phyloP scores from a whole-genome alignment of 768 basidiomycete genomes.

The Podaxis carcinomalis region DNA sequence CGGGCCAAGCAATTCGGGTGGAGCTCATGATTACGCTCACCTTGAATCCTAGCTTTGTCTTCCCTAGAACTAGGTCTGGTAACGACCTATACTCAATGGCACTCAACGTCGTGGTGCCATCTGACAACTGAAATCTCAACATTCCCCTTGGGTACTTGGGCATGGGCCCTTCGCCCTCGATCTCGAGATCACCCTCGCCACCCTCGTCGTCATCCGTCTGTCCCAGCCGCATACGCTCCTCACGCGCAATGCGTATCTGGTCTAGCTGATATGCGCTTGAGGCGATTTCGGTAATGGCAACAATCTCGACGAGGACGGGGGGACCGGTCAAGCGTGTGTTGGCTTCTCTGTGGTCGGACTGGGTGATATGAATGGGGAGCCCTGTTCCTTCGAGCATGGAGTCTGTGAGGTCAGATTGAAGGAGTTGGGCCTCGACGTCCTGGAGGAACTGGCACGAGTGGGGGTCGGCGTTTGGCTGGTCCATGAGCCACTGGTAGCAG shows the following conservation, averaged over 20 bases:
- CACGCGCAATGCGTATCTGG: conserved; percentile 59
- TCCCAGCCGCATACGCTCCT: conserved; percentile 58
- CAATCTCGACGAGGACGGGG: conserved; percentile 73
- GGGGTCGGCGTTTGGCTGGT: conserved; percentile 38
- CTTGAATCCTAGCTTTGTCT: conserved; percentile 81
- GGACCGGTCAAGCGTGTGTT: conserved; percentile 28
- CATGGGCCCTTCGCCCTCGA: conserved; percentile 68
- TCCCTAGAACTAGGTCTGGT: conserved; percentile 62
- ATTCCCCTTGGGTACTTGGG: conserved; percentile 82
- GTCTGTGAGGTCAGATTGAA: conserved; percentile 67
- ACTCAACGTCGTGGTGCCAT: conserved; percentile 63
- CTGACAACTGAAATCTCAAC: conserved; percentile 71
- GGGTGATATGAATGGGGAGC: conserved; percentile 42
- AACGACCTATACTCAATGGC: conserved; percentile 79
- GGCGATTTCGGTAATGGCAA: conserved; percentile 78
- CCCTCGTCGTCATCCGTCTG: conserved; percentile 29
- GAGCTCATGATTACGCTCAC: conserved; percentile 28
- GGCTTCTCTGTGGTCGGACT: conserved; percentile 24
- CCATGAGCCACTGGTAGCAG: conserved; percentile 63
- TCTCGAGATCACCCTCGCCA: conserved; percentile 51
- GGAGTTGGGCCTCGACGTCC: conserved; percentile 59
- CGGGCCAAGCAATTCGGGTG: no score
- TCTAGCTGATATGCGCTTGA: conserved; percentile 78
- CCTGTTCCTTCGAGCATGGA: conserved; percentile 73
- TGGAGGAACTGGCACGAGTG: conserved; percentile 49